Base-by-base conservation (phyloP, 495 filamentous ascomycete genomes). In the Tricharina praecox region DNA sequence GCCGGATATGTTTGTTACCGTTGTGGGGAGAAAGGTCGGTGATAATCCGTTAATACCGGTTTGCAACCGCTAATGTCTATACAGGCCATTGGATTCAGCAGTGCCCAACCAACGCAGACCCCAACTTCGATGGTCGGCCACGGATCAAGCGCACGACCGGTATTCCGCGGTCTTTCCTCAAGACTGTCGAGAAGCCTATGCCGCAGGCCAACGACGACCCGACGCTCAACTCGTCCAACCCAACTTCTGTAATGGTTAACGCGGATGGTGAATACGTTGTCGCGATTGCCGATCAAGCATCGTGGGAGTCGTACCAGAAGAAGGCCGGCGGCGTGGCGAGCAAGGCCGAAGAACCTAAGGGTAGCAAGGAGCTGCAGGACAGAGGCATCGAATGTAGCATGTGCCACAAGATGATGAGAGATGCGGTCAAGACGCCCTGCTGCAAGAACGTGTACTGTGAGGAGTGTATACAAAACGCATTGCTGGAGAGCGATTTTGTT, bases 401-500 rank as follows among this genome's bases (percentile, higher is more conserved):
- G 72, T 87, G 94, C 74, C 88, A 92, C 65, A 84, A 80, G 64
- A 77, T 93, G 70, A 94, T 95, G 68, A 74, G 88, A 77, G 82
- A 94, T 63, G 87, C 90, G 70, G 86, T 85, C 70, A 88, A 93
- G 74, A 96, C 88, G 54, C 92, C 90, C 50, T 97, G 90, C 71
- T 97, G 90, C 70, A 74, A 81, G 63, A 86, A 80, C 72, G 93
- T 86, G 62, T 96, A 88, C 74, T 97, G 90, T 76, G 82, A 85
- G 74, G 85, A 96, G 56, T 97, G 90, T 79, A 93, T 96, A 64
- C 86, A 86, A 56, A 92, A 87, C 75, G 79, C 84, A 58, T 78
- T 97, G 68, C 85, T 93, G 67, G 85, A 96, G 69, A 88, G 79
- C 73, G 90, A 97, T 71, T 85, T 97, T 68, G 70, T 82, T 59